Percentiles rank a stretch among this genome's conserved stretches.
These are phyloP conservation scores for Ogataea nitratoaversa DNA, from an alignment of 805 yeast species.

Conservation along the genomic window DNA sequence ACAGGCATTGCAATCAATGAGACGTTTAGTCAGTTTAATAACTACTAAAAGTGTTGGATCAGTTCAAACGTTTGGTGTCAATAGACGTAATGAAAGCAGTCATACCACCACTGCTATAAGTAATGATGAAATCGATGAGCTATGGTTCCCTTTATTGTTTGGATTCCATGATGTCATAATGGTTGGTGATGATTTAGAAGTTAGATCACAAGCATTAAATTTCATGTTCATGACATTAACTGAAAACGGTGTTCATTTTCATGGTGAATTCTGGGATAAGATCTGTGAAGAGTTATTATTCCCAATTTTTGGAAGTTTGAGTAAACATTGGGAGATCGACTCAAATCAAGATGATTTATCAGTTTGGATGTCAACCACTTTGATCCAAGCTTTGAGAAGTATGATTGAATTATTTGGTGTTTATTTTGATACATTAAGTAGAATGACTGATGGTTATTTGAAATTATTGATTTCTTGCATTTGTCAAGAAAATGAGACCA, in stretches of 20 bases:
- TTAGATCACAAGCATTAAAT: conserved; percentile 81
- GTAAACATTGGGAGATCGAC: conserved; percentile 68
- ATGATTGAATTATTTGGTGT: conserved; percentile 79
- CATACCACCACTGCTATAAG: conserved; percentile 15
- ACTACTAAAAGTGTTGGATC: conserved; percentile 37
- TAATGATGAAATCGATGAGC: conserved; percentile 28
- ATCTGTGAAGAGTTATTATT: conserved; percentile 75
- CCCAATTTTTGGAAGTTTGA: conserved; percentile 83
- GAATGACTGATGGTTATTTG: conserved; percentile 74
- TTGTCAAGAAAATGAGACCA: conserved; percentile 95
- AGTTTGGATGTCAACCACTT: conserved; percentile 94
- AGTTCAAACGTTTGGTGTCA: conserved; percentile 2
- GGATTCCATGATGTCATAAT: conserved; percentile 86
- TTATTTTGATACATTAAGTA: conserved; percentile 72
- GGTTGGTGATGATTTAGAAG: conserved; percentile 93
- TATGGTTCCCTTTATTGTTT: conserved; percentile 84
- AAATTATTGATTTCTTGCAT: conserved; percentile 79
- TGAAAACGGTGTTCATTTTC: conserved; percentile 75
- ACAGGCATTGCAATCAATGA: conserved; percentile 73
- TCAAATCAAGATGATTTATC: conserved; percentile 80
- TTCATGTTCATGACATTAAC: conserved; percentile 77
- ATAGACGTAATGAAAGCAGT: conserved; percentile 29
- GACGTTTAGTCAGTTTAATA: conserved; percentile 54
- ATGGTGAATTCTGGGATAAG: conserved; percentile 73
- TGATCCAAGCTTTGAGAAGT: conserved; percentile 90